Conservation (phyloP, 1,284 basidiomycete genomes). For the Sanghuangporus weigelae region DNA sequence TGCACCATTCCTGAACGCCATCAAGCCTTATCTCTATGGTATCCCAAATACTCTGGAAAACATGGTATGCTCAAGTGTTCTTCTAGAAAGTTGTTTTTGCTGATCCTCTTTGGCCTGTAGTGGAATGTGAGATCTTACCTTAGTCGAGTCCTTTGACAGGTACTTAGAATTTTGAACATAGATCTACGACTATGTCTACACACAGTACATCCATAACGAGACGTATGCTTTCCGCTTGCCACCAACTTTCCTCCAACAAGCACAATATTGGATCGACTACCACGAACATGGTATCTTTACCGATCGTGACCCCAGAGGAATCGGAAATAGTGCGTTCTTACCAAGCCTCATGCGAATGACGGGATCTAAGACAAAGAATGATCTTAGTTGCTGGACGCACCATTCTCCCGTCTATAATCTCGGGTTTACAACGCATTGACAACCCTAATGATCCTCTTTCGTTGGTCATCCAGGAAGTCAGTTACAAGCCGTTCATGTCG, state of each 20-base stretch:
- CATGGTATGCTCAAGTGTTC: conserved; percentile 28
- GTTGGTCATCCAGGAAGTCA: conserved; percentile 62
- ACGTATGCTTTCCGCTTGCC: conserved; percentile 30
- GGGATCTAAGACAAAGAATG: background rate
- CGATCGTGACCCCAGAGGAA: conserved; percentile 30
- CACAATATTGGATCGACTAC: conserved; percentile 44
- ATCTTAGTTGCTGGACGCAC: conserved; percentile 72
- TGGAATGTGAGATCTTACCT: conserved; percentile 31
- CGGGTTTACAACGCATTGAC: conserved; percentile 66
- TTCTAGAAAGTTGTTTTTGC: background rate
- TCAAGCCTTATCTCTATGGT: conserved; percentile 38
- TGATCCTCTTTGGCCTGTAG: conserved; percentile 18
- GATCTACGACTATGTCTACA: conserved; percentile 50
- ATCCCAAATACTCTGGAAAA: conserved; percentile 37
- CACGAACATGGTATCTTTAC: conserved; percentile 48
- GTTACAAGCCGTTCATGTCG: conserved; percentile 87
- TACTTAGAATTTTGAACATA: conserved; percentile 16
- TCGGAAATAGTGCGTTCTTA: conserved; percentile 36
- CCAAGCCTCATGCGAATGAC: background rate
- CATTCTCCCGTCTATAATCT: conserved; percentile 64
- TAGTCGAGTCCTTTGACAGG: background rate
- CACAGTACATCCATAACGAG: conserved; percentile 44
- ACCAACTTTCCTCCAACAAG: conserved; percentile 31
- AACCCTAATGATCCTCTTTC: conserved; percentile 77
- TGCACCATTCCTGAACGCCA: conserved; percentile 34